Percentiles rank a stretch among this genome's conserved stretches.
These are phyloP conservation scores for Lodderomyces parapsilosis DNA, from an alignment of 1,139 yeast species.

Conservation along the genomic window DNA sequence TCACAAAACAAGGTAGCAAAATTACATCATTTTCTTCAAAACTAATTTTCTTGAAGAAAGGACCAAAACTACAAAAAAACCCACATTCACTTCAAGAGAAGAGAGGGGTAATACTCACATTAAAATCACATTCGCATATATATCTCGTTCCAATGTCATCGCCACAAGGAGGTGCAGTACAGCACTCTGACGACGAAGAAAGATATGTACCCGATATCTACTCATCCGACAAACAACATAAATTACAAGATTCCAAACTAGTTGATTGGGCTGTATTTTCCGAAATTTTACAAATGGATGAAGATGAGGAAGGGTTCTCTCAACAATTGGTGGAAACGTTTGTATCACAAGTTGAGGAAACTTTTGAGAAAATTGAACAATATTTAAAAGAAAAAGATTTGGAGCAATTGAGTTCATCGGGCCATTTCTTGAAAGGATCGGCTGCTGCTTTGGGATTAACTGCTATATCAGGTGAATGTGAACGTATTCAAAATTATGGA, in stretches of 20 bases:
- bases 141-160: not conserved
- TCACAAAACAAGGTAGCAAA: not conserved
- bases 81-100: no score
- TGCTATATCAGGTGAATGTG: slow-evolving; percentile 83
- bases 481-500: slow-evolving; percentile 91
- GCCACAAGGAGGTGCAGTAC: slow-evolving; percentile 1
- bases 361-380: slow-evolving; percentile 69
- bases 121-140: no score
- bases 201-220: slow-evolving; percentile 2
- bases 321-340: slow-evolving; percentile 74
- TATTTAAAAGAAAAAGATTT: slow-evolving; percentile 52
- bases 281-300: slow-evolving; percentile 91
- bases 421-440: slow-evolving; percentile 93
- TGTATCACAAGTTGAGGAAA: slow-evolving; percentile 83
- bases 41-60: no score
- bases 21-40: not conserved
- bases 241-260: slow-evolving; percentile 55
- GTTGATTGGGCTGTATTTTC: slow-evolving; percentile 88
- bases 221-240: slow-evolving; percentile 33
- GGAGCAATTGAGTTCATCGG: slow-evolving; percentile 65
- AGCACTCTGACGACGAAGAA: slow-evolving; percentile 1
- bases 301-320: slow-evolving; percentile 86
- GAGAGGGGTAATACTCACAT: no score
- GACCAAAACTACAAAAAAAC: no score
- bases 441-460: slow-evolving; percentile 92